Conservation (phyloP, 1,284 basidiomycete species). For the Microbotryum violaceum region DNA sequence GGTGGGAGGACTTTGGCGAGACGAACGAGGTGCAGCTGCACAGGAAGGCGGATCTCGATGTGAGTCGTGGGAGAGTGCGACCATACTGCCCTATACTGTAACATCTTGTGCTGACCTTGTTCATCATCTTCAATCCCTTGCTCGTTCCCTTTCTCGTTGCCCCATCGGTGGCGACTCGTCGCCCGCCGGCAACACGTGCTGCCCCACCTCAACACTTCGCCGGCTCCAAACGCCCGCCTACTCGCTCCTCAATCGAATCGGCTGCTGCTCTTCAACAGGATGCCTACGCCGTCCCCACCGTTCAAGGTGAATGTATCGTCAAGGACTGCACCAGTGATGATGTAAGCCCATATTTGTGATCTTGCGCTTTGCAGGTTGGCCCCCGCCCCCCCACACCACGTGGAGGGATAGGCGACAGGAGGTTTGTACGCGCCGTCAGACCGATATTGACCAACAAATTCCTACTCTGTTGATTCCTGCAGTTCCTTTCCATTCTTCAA, state of each 20-base stretch:
- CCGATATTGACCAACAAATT: no score
- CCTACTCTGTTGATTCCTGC: no score
- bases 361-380: no score
- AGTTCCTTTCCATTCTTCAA: conserved; percentile 22
- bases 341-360: conserved; percentile 1
- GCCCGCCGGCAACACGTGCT: no score
- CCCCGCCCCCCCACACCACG: no score
- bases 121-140: conserved; percentile 4
- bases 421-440: no score
- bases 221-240: no score
- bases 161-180: no score
- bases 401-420: no score
- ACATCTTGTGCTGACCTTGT: not conserved
- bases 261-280: conserved; percentile 2
- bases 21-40: conserved; percentile 18
- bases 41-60: conserved; percentile 16
- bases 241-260: no score
- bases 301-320: conserved; percentile 21
- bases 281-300: conserved; percentile 21
- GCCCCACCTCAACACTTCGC: not conserved
- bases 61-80: not conserved
- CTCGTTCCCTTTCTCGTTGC: not conserved
- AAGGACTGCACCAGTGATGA: conserved; percentile 9
- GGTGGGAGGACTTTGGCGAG: conserved; percentile 25
- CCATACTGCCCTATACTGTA: not conserved